Base-by-base conservation (phyloP, 352 stramenopile genomes). In the Bremia lactucae region DNA sequence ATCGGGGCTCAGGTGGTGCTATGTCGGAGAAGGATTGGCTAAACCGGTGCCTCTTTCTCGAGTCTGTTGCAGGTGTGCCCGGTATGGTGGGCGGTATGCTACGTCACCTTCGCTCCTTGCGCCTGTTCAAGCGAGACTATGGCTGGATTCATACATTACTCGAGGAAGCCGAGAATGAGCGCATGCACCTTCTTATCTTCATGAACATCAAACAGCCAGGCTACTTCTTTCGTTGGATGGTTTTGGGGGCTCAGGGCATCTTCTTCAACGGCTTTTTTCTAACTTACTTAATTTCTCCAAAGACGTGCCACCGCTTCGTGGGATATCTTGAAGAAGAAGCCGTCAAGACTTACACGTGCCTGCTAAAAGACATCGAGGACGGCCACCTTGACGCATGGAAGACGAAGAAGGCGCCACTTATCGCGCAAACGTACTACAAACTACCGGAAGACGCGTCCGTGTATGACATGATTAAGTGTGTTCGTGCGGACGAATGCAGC, bases 241-340 rank as follows among this genome's bases (percentile, higher is more conserved):
- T 96, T 9, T 57, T 96, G 21, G 70, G 64, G 1, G 76, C 65
- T 4, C 85, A 96, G 34, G 72, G 85, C 49, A 64, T 87, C 6
- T 95, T 95, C 51, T 89, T 87, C 49, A 82, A 71, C 21, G 48
- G 57, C 8, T 97, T 95, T 54, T 74, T 88, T 37, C 1, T 87
- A 23, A 66, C 77, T 0, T 97, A 97, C 57, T 26, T 95, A 8
- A 45, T 95, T 15, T 91, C 85, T 10, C 88, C 88, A 10, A 78
- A 72, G 29, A 82, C 78, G 11, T 94, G 80, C 49, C 88, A 97
- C 49, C 83, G 85, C 44, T 93, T 96, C 42, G 88, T 96, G 8
- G 88, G 87, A 4, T 96, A 96, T 64, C 57, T 97, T 16, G 89
- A 97, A 44, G 86, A 96, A 59, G 77, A 97, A 52, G 88, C 86